phyloP scores from a whole-genome alignment of 1,139 yeast genomes.

The Kodamaea ohmeri region DNA sequence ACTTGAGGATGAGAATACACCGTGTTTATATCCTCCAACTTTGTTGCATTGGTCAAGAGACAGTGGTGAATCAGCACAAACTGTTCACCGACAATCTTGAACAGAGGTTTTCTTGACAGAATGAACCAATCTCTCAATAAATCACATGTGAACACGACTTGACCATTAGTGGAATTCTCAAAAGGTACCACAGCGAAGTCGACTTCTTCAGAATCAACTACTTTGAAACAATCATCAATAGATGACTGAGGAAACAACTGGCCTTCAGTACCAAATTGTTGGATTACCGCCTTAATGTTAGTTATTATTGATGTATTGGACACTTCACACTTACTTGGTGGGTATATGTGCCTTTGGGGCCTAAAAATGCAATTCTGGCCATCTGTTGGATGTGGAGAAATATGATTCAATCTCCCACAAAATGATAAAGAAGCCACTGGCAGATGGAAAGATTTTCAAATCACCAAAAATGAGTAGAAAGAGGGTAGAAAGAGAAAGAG shows the following conservation, averaged over 20 bases:
- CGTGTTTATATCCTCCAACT: slow-evolving; percentile 44
- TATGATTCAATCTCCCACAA: neutral
- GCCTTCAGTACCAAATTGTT: slow-evolving; percentile 48
- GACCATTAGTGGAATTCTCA: slow-evolving; percentile 94
- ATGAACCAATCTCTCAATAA: slow-evolving; percentile 66
- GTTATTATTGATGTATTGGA: slow-evolving; percentile 14
- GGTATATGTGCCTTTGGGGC: slow-evolving; percentile 90
- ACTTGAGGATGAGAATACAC: slow-evolving; percentile 96
- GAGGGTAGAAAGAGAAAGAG: too few relatives aligned
- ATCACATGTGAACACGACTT: slow-evolving; percentile 83
- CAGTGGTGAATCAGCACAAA: slow-evolving; percentile 82
- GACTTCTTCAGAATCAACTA: slow-evolving; percentile 44
- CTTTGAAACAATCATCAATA: slow-evolving; percentile 64
- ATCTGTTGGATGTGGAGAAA: neutral
- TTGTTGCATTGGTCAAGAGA: slow-evolving; percentile 51
- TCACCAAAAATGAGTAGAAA: too few relatives aligned
- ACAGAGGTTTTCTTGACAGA: slow-evolving; percentile 21
- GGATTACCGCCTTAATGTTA: slow-evolving; percentile 62
- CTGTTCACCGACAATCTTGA: slow-evolving; percentile 70
- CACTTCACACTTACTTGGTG: slow-evolving; percentile 68
- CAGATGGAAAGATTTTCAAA: too few relatives aligned
- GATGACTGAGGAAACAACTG: slow-evolving; percentile 43
- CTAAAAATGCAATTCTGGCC: slow-evolving; percentile 64
- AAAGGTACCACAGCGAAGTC: slow-evolving; percentile 85
- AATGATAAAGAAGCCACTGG: too few relatives aligned